Evolutionary conservation across 2,329 filamentous ascomycete species (phyloP).

Genomic region (Penicillium paneum): DNA sequence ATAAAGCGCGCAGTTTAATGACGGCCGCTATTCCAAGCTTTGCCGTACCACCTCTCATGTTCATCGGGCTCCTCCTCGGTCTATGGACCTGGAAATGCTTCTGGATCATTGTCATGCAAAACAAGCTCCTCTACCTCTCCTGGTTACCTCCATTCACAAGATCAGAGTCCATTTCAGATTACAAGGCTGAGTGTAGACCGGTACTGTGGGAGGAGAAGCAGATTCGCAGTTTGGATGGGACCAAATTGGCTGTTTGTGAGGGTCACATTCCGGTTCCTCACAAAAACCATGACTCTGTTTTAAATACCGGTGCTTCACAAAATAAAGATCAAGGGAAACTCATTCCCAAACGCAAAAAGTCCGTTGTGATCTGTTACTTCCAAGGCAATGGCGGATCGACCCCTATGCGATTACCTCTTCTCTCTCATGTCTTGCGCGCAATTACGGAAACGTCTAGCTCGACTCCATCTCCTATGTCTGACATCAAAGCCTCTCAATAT

Average conservation of each 20-base stretch:
- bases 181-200: constrained; percentile 56
- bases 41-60: constrained; percentile 65
- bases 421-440: constrained; percentile 46
- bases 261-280: constrained; percentile 54
- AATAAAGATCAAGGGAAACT: neutral
- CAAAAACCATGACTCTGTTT: constrained; percentile 12
- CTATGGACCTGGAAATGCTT: constrained; percentile 65
- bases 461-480: neutral
- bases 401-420: constrained; percentile 37
- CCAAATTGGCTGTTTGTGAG: constrained; percentile 60
- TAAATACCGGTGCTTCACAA: constrained; percentile 32
- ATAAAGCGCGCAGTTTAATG: constrained; percentile 12
- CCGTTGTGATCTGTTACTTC: constrained; percentile 33
- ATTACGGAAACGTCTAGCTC: constrained; percentile 9
- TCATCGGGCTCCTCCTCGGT: constrained; percentile 61
- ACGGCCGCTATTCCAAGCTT: constrained; percentile 40
- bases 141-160: constrained; percentile 69
- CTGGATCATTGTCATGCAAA: constrained; percentile 74
- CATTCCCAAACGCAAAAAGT: constrained; percentile 1
- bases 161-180: constrained; percentile 64
- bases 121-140: constrained; percentile 79
- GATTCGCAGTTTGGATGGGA: constrained; percentile 30
- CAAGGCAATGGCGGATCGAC: constrained; percentile 36
- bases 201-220: constrained; percentile 65
- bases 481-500: constrained; percentile 20